Evolutionary conservation across 73 alveolate species (phyloP).

Genomic region (Tetrahymena borealis): DNA sequence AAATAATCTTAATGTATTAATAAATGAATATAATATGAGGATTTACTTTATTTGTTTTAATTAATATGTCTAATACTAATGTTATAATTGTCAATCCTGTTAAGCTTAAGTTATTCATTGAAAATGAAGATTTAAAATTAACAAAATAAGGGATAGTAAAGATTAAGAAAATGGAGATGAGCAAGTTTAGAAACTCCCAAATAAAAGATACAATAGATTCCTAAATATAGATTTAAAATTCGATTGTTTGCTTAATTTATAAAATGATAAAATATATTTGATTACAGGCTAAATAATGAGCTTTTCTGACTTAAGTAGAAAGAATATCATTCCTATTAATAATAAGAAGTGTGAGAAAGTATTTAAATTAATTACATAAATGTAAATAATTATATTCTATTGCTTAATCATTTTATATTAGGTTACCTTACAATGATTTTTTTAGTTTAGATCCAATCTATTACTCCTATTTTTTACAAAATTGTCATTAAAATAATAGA

Average conservation of each 20-base stretch:
- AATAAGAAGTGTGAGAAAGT: too few species aligned
- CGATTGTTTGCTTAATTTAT: too few species aligned
- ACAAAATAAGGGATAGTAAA: neutral
- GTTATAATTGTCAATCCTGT: neutral
- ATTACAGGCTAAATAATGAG: neutral
- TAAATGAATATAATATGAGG: neutral
- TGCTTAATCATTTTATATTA: too few species aligned
- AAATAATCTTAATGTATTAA: neutral
- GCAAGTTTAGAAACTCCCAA: neutral
- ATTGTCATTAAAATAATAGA: neutral
- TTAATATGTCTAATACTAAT: neutral
- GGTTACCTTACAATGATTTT: neutral
- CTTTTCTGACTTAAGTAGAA: neutral
- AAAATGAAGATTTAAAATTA: neutral
- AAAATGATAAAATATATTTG: too few species aligned
- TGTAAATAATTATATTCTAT: too few species aligned
- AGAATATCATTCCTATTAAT: neutral
- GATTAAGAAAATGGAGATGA: neutral
- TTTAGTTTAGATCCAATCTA: neutral
- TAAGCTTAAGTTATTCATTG: neutral
- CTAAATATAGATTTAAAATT: neutral
- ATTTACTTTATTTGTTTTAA: neutral
- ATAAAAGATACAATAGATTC: neutral
- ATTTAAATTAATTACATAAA: too few species aligned
- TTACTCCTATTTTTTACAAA: neutral